phyloP scores from a whole-genome alignment of 352 stramenopile species.

The Phytophthora parvispora region DNA sequence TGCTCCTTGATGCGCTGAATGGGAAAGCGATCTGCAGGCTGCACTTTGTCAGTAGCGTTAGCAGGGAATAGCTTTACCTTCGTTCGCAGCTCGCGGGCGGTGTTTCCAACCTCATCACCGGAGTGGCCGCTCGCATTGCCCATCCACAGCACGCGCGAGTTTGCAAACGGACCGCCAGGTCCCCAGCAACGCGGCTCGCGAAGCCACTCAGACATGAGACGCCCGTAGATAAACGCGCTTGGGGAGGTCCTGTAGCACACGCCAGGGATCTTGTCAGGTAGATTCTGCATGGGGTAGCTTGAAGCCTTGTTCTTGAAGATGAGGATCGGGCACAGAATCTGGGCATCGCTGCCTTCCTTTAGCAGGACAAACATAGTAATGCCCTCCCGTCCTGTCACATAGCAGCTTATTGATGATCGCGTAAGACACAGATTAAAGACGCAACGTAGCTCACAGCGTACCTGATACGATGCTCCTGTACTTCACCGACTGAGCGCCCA shows the following conservation, averaged over 20 bases:
- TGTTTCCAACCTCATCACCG: neutral
- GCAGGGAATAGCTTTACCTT: neutral
- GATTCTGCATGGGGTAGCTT: slow-evolving; percentile 13
- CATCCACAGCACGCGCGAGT: neutral
- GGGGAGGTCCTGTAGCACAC: slow-evolving; percentile 12
- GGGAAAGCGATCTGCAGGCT: slow-evolving; percentile 1
- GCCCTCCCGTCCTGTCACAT: slow-evolving; percentile 3
- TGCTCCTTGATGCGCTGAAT: slow-evolving; percentile 5
- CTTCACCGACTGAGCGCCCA: slow-evolving; percentile 7
- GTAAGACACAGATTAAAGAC: too few species aligned
- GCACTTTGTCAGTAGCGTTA: neutral
- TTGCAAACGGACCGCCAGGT: neutral
- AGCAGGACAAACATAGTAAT: slow-evolving; percentile 24
- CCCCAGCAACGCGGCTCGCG: slow-evolving; percentile 1
- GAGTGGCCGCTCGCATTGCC: neutral
- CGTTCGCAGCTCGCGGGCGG: neutral
- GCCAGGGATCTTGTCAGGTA: neutral
- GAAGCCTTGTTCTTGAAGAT: slow-evolving; percentile 19
- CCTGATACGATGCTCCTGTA: slow-evolving; percentile 21
- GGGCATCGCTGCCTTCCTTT: slow-evolving; percentile 3
- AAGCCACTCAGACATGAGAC: neutral
- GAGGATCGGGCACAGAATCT: slow-evolving; percentile 6
- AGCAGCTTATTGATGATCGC: too few species aligned
- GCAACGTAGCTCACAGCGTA: slow-evolving; percentile 1
- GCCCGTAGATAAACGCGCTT: neutral